Conservation (phyloP, 192 early-diverging fungal species). For the Backusella tarrabulga region DNA sequence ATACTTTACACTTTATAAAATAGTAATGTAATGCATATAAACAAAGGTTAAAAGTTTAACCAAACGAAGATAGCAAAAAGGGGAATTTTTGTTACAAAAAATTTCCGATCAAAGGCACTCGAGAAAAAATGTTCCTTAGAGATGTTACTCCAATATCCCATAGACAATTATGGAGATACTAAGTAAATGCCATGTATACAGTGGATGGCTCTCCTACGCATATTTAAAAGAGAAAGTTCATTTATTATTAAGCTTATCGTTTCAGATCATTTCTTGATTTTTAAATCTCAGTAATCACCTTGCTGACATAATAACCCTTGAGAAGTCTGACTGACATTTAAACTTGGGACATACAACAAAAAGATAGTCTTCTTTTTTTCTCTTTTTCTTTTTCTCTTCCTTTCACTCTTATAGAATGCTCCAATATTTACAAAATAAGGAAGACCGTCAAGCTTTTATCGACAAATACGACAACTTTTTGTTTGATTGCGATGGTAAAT, state of each 20-base stretch:
- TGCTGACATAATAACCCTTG: neutral
- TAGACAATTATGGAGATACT: neutral
- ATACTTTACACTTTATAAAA: too few relatives aligned
- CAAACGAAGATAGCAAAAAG: too few relatives aligned
- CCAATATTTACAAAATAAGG: conserved; percentile 10
- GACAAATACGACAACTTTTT: conserved; percentile 90
- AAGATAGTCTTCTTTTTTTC: neutral
- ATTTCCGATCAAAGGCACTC: neutral
- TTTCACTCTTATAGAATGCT: conserved; percentile 3
- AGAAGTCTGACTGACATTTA: neutral
- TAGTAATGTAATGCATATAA: too few relatives aligned
- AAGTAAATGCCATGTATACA: too few relatives aligned
- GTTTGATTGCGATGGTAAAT: conserved; percentile 93
- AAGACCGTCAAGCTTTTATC: conserved; percentile 60
- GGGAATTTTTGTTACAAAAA: too few relatives aligned
- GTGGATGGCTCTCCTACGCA: too few relatives aligned
- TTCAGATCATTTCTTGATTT: neutral
- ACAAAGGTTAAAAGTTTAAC: too few relatives aligned
- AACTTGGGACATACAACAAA: neutral
- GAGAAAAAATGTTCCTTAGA: neutral
- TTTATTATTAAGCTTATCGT: neutral
- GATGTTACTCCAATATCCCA: neutral
- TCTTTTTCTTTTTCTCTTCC: neutral
- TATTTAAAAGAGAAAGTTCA: too few relatives aligned
- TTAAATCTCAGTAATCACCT: neutral